Evolutionary conservation across 768 basidiomycete species (phyloP).

Genomic region (Crassisporium funariophilum): DNA sequence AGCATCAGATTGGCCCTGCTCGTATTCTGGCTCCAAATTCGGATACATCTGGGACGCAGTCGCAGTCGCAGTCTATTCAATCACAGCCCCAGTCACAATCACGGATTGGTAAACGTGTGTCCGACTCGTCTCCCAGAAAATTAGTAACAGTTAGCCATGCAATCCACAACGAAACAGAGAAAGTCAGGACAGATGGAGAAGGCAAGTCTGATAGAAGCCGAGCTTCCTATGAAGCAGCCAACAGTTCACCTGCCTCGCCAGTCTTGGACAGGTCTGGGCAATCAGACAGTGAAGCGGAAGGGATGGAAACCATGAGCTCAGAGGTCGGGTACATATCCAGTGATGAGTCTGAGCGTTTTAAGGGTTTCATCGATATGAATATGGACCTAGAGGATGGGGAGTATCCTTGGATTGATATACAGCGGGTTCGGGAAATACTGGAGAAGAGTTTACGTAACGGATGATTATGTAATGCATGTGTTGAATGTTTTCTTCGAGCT

Average conservation of each 20-base stretch:
- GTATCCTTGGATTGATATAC: constrained; percentile 16
- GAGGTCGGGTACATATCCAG: too few species aligned
- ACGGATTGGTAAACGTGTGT: constrained; percentile 1
- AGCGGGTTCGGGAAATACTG: constrained; percentile 14
- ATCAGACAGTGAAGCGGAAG: too few species aligned
- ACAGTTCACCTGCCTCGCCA: neutral
- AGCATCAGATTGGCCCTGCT: constrained; percentile 35
- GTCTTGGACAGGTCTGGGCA: too few species aligned
- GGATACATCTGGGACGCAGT: constrained; percentile 47
- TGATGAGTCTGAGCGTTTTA: too few species aligned
- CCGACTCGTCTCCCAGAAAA: too few species aligned
- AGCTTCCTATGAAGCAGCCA: neutral
- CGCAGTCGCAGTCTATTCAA: constrained; percentile 27
- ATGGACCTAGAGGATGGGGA: constrained; percentile 11
- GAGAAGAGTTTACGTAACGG: constrained; percentile 7
- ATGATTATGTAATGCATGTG: constrained; percentile 14
- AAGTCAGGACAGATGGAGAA: too few species aligned
- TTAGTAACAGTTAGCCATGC: too few species aligned
- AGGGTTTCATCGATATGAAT: constrained; percentile 5
- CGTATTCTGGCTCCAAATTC: constrained; percentile 59
- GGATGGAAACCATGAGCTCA: too few species aligned
- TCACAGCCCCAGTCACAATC: constrained; percentile 33
- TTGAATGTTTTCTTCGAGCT: constrained; percentile 8
- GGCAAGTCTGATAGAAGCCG: too few species aligned
- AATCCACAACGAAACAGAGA: too few species aligned